A percentile compares a stretch with the other conserved stretches of the same genome.
Evolutionary conservation across 106 monocot species (phyloP).

Genomic region (Platanthera guangdongensis): DNA sequence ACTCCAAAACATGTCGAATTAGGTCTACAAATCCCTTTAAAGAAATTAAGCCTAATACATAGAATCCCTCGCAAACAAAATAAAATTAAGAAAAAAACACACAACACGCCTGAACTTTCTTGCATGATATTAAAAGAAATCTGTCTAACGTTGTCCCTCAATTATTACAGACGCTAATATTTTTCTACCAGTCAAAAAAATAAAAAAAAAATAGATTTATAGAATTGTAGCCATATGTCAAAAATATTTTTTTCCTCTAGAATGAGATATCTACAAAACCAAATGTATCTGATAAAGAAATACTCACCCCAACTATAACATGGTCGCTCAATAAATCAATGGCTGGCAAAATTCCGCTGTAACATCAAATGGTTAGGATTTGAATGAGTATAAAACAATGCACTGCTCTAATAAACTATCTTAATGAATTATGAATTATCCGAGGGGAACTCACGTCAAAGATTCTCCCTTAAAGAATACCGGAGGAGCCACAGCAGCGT

Average conservation of each 20-base stretch:
- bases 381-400: neutral
- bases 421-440: neutral
- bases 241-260: neutral
- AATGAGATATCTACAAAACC: neutral
- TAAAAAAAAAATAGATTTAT: neutral
- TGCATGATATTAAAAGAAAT: neutral
- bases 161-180: neutral
- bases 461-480: conserved; percentile 82
- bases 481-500: conserved; percentile 71
- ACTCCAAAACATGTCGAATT: neutral
- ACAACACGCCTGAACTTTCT: neutral
- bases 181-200: neutral
- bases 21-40: neutral
- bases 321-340: conserved; percentile 55
- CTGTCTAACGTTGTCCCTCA: neutral
- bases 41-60: neutral
- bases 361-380: conserved; percentile 12
- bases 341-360: conserved; percentile 82
- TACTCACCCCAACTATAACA: conserved; percentile 68
- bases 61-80: neutral
- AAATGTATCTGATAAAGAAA: neutral
- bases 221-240: neutral
- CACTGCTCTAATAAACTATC: neutral
- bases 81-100: neutral
- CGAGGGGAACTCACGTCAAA: conserved; percentile 51